Conservation (phyloP, 352 stramenopile species). For the Elongisporangium anandrum region DNA sequence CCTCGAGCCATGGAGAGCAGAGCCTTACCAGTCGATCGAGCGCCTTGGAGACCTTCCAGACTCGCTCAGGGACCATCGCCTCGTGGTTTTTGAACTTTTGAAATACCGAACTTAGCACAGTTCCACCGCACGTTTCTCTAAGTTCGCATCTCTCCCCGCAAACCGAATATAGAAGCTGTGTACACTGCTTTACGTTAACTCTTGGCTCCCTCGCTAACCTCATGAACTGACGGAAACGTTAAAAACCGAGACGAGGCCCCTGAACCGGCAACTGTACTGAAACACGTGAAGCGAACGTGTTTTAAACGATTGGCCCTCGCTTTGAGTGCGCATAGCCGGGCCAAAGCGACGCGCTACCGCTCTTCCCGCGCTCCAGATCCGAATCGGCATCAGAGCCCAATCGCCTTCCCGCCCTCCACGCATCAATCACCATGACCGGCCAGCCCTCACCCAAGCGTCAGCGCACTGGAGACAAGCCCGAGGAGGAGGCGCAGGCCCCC, state of each 20-base stretch:
- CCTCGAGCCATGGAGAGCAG: constrained; percentile 1
- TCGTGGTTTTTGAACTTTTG: background rate
- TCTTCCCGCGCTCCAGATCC: background rate
- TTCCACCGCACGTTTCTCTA: background rate
- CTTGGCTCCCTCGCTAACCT: background rate
- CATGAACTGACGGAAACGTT: background rate
- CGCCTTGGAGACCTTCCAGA: constrained; percentile 55
- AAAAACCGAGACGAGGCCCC: background rate
- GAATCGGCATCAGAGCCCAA: background rate
- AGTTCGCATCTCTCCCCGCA: background rate
- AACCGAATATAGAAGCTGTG: background rate
- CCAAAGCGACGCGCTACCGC: background rate
- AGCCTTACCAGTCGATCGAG: constrained; percentile 36
- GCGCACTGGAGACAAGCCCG: constrained; percentile 50
- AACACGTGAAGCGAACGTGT: background rate
- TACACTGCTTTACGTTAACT: background rate
- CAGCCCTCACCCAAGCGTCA: constrained; percentile 70
- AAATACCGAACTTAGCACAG: background rate
- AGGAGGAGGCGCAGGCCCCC: constrained; percentile 8
- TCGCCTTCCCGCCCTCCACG: too few species aligned
- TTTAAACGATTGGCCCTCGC: background rate
- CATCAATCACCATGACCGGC: constrained; percentile 48
- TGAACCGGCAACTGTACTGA: background rate
- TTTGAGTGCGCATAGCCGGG: background rate
- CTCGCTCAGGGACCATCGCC: constrained; percentile 10